A percentile compares a stretch with the other conserved stretches of the same genome.
Evolutionary conservation across 192 early-diverging fungal species (phyloP).

Genomic region (Coemansia sp.): DNA sequence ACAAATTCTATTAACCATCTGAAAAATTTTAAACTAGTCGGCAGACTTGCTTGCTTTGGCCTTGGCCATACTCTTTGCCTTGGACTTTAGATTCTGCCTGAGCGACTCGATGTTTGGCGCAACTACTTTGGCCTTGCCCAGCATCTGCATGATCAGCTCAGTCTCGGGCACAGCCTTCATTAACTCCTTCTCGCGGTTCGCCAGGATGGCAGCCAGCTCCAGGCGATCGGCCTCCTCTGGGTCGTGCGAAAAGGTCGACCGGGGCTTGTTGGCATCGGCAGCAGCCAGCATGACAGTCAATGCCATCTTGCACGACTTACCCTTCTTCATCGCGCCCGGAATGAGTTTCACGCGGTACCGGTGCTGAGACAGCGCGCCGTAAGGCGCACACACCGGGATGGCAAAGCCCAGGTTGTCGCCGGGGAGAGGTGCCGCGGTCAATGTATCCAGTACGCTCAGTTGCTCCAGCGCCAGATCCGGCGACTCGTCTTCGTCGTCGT

Average conservation of each 20-base stretch:
- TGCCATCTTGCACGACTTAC: slow-evolving; percentile 72
- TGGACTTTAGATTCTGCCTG: slow-evolving; percentile 54
- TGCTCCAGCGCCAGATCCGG: slow-evolving; percentile 35
- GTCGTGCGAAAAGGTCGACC: slow-evolving; percentile 7
- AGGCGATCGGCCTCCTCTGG: slow-evolving; percentile 29
- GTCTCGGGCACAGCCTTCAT: slow-evolving; percentile 81
- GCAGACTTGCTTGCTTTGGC: slow-evolving; percentile 10
- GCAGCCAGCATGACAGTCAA: slow-evolving; percentile 44
- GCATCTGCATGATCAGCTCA: slow-evolving; percentile 76
- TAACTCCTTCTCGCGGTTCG: slow-evolving; percentile 68
- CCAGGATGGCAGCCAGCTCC: slow-evolving; percentile 31
- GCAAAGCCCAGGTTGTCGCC: slow-evolving; percentile 81
- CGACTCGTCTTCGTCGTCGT: slow-evolving; percentile 41
- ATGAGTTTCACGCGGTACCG: slow-evolving; percentile 94
- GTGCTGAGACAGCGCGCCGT: slow-evolving; percentile 76
- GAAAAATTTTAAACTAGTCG: not conserved
- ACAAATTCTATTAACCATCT: not conserved
- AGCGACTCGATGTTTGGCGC: slow-evolving; percentile 71
- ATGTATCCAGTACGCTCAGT: slow-evolving; percentile 68
- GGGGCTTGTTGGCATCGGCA: slow-evolving; percentile 33
- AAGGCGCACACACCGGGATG: slow-evolving; percentile 93
- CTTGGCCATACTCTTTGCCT: slow-evolving; percentile 36
- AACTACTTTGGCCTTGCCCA: slow-evolving; percentile 84
- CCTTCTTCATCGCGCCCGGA: slow-evolving; percentile 88
- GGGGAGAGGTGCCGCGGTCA: slow-evolving; percentile 75